These are phyloP conservation scores for Glycine soja DNA, from an alignment of 306 rosid species.

Conservation along the genomic window DNA sequence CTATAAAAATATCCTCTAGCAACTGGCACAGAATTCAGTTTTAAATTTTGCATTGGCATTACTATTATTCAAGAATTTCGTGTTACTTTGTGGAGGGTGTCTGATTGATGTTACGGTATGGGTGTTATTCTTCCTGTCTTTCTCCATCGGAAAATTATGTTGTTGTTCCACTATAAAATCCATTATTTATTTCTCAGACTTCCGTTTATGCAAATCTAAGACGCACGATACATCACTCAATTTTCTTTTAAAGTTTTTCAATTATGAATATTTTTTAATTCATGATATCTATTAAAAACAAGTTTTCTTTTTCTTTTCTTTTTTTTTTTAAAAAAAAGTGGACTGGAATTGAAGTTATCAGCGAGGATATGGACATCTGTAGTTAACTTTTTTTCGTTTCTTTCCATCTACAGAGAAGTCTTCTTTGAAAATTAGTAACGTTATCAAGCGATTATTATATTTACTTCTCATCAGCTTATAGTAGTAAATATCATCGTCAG, in stretches of 20 bases:
- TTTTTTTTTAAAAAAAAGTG: too few species aligned
- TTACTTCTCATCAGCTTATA: too few species aligned
- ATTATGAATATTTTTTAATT: too few species aligned
- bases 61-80: not conserved
- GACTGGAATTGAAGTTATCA: too few species aligned
- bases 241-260: not conserved
- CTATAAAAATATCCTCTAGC: not conserved
- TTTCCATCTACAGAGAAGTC: too few species aligned
- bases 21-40: too few species aligned
- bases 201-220: not conserved
- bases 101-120: constrained; percentile 7
- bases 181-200: not conserved
- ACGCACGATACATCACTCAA: not conserved
- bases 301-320: too few species aligned
- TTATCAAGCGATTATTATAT: not conserved
- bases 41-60: not conserved
- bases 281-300: too few species aligned
- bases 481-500: constrained; percentile 1
- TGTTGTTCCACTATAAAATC: constrained; percentile 1
- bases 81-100: not conserved
- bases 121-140: constrained; percentile 11
- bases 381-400: too few species aligned
- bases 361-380: too few species aligned
- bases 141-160: not conserved
- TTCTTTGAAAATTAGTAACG: too few species aligned